These are phyloP conservation scores for Pichia sp. DNA, from an alignment of 1,139 yeast genomes.

Conservation along the genomic window DNA sequence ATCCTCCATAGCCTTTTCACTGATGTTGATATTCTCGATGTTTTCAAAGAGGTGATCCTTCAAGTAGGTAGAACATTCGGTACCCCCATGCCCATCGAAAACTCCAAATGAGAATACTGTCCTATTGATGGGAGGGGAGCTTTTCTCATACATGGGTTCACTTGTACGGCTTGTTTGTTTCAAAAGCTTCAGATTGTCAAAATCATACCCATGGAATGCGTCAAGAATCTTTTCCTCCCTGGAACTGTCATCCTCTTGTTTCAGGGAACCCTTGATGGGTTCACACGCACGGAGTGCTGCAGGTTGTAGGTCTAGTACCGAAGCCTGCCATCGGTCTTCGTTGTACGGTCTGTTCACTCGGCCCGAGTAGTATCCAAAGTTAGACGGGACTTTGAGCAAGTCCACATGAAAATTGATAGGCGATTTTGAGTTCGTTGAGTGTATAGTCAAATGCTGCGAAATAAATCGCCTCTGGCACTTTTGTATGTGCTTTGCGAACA, in stretches of 20 bases:
- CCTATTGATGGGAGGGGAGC: slow-evolving; percentile 9
- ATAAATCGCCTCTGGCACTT: slow-evolving; percentile 10
- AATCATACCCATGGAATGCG: slow-evolving; percentile 3
- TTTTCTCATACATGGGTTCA: slow-evolving; percentile 7
- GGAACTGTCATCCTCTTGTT: background rate
- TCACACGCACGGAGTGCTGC: background rate
- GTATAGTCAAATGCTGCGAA: slow-evolving; percentile 22
- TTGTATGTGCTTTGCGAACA: slow-evolving; percentile 1
- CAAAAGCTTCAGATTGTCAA: slow-evolving; percentile 4
- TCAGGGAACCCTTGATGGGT: background rate
- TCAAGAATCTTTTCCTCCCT: background rate
- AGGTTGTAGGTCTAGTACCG: slow-evolving; percentile 10
- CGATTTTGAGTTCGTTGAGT: slow-evolving; percentile 15
- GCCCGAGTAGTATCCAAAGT: slow-evolving; percentile 74
- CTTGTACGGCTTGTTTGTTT: background rate
- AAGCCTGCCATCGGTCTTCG: slow-evolving; percentile 63
- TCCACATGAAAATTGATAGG: slow-evolving; percentile 26
- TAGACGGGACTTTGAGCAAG: slow-evolving; percentile 63
- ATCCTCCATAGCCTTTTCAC: slow-evolving; percentile 30
- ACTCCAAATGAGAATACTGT: slow-evolving; percentile 62
- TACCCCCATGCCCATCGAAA: slow-evolving; percentile 95
- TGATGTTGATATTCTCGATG: slow-evolving; percentile 46
- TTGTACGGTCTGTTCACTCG: slow-evolving; percentile 74
- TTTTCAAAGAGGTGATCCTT: slow-evolving; percentile 48
- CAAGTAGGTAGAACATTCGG: slow-evolving; percentile 62